Base-by-base conservation (phyloP, 1,139 yeast genomes). In the Protomyces arabidopsidicola region DNA sequence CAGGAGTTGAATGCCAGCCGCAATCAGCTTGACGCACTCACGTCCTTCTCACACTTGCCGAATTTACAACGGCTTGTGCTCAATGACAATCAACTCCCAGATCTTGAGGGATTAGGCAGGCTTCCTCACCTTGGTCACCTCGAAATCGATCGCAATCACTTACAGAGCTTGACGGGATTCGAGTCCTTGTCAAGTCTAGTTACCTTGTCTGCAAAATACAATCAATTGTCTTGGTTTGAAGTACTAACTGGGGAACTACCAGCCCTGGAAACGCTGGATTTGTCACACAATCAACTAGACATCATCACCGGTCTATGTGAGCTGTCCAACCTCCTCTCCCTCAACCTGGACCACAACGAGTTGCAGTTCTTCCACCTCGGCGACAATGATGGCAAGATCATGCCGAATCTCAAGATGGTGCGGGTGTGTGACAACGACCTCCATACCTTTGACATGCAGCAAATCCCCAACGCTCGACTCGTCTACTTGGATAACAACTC, bases 41-140 rank as follows among this genome's bases (percentile, higher is more conserved):
- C 74, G 10, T 67, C 73, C 10, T 72, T 75, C 64, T 69, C 71
- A 50, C 68, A 68, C 45, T 67, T 75, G 45, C 48, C 72, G 18
- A 71, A 73, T 39, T 69, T 78, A 27, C 75, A 70, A 48, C 69
- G 69, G 10, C 67, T 78, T 22, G 70, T 74, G 60, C 65, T 77
- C 8, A 67, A 72, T 3, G 63, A 69, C 24, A 78, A 78, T 59
- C 66, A 69, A 16, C 67, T 77, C 16, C 72, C 74, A n/a, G 71
- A 71, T 6, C 65, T 69, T 24, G 66, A 68, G 55, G 67, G 70
- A 57, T 45, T 38, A 48, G 68, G 75, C 14, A 67, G 67, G 22
- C 66, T 75, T 63, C 64, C 67, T 22, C 74, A 74, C 58, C 68
- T 75, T 54, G 67, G 75, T 2, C 73, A 72, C 34, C 68, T 75